Conservation (phyloP, 139 green algal species). For the Coelastrella sp. region DNA sequence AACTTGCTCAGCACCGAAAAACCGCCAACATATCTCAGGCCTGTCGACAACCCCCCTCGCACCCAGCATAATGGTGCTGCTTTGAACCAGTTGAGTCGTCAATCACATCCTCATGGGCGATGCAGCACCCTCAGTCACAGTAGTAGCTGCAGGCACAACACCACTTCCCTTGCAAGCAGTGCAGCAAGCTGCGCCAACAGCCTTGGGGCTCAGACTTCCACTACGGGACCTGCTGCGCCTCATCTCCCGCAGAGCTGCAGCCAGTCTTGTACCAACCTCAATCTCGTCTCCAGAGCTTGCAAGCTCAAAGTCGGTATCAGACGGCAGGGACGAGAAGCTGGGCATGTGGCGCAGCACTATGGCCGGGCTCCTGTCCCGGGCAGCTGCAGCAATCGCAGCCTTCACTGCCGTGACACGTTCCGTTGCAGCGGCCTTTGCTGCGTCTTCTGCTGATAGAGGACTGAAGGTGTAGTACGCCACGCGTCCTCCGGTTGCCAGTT, state of each 20-base stretch:
- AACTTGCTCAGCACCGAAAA: background rate
- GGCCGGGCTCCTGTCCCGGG: background rate
- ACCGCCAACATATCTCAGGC: background rate
- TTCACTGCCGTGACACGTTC: background rate
- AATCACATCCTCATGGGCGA: background rate
- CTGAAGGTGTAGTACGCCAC: slow-evolving; percentile 63
- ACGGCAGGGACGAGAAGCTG: slow-evolving; percentile 19
- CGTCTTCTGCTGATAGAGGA: background rate
- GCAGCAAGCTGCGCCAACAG: background rate
- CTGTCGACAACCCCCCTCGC: background rate
- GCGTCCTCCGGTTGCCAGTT: slow-evolving; percentile 59
- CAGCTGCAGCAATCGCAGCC: background rate
- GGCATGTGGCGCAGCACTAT: slow-evolving; percentile 49
- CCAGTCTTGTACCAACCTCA: background rate
- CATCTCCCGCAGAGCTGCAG: slow-evolving; percentile 2
- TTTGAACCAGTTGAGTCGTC: too few relatives aligned
- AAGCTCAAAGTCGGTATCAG: slow-evolving; percentile 29
- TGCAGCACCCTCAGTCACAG: background rate
- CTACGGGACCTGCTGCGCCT: background rate
- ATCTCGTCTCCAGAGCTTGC: slow-evolving; percentile 20
- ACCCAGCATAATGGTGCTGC: background rate
- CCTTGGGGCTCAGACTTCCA: slow-evolving; percentile 25
- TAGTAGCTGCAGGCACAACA: background rate
- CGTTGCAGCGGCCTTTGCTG: background rate
- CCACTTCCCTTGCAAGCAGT: slow-evolving; percentile 31